Evolutionary conservation across 306 rosid genomes (phyloP).

Genomic region (Cicer chorassanicum): DNA sequence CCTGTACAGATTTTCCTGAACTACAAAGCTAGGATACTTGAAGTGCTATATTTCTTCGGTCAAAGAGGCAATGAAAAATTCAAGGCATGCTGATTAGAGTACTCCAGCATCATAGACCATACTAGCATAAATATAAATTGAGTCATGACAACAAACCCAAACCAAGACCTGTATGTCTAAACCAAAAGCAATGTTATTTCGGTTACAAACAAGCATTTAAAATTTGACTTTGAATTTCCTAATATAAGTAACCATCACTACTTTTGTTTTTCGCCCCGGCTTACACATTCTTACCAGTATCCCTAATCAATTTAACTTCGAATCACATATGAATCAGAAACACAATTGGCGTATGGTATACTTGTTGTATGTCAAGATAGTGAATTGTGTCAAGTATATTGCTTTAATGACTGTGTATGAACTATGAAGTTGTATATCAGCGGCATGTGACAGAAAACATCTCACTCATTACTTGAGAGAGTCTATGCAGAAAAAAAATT

Average conservation of each 20-base stretch:
- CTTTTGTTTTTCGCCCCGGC: slow-evolving; percentile 7
- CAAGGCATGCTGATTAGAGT: slow-evolving; percentile 19
- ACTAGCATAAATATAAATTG: slow-evolving; percentile 7
- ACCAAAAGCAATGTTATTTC: slow-evolving; percentile 17
- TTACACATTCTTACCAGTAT: slow-evolving; percentile 40
- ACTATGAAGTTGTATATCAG: neutral
- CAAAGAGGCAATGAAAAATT: slow-evolving; percentile 1
- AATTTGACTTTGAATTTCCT: slow-evolving; percentile 5
- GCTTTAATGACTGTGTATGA: slow-evolving; percentile 12
- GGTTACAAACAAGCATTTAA: slow-evolving; percentile 33
- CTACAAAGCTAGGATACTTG: neutral
- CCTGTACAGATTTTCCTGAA: neutral
- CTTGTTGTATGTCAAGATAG: slow-evolving; percentile 5
- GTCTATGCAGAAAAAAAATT: slow-evolving; percentile 8
- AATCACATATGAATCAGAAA: slow-evolving; percentile 37
- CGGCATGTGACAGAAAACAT: slow-evolving; percentile 24
- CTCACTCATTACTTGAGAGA: slow-evolving; percentile 3
- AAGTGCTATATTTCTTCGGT: neutral
- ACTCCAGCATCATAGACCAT: slow-evolving; percentile 20
- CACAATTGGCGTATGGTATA: slow-evolving; percentile 2
- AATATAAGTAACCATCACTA: slow-evolving; percentile 1
- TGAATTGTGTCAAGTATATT: slow-evolving; percentile 10
- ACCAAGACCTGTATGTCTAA: slow-evolving; percentile 4
- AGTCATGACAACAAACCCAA: neutral
- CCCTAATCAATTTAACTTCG: slow-evolving; percentile 30